A percentile compares a stretch with the other conserved stretches of the same genome.
Evolutionary conservation across 2,329 filamentous ascomycete species (phyloP).

Genomic region (Aureobasidium sp.): DNA sequence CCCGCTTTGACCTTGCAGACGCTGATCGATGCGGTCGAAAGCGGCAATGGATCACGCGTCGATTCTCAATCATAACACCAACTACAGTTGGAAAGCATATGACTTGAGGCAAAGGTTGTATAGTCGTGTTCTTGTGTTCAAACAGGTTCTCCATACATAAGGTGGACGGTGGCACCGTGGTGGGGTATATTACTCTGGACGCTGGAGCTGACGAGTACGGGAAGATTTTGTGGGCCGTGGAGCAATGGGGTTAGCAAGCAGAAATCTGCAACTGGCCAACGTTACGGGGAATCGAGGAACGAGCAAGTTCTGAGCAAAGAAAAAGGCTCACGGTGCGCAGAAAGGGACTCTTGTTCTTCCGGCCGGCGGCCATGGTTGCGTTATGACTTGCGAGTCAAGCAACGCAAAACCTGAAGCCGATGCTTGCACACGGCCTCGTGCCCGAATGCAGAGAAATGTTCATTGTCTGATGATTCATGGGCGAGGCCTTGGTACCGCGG

Average conservation of each 20-base stretch:
- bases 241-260: neutral
- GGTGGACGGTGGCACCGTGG: neutral
- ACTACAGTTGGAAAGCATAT: neutral
- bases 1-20: neutral
- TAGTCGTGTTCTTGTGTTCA: neutral
- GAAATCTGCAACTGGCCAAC: neutral
- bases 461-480: neutral
- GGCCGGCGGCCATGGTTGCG: neutral
- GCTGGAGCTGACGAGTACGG: slow-evolving; percentile 9
- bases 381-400: neutral
- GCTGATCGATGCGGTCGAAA: neutral
- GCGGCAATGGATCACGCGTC: neutral
- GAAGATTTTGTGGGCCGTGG: slow-evolving; percentile 7
- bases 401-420: neutral
- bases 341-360: neutral
- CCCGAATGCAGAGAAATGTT: neutral
- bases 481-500: neutral
- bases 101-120: neutral
- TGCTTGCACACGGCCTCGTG: neutral
- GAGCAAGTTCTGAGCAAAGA: neutral
- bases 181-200: neutral
- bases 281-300: slow-evolving; percentile 3
- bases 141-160: neutral
- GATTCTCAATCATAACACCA: neutral
- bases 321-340: slow-evolving; percentile 7